Percentiles rank a stretch among this genome's conserved stretches.
These are phyloP conservation scores for Sclerotinia borealis DNA, from an alignment of 2,329 filamentous ascomycete genomes.

Conservation along the genomic window DNA sequence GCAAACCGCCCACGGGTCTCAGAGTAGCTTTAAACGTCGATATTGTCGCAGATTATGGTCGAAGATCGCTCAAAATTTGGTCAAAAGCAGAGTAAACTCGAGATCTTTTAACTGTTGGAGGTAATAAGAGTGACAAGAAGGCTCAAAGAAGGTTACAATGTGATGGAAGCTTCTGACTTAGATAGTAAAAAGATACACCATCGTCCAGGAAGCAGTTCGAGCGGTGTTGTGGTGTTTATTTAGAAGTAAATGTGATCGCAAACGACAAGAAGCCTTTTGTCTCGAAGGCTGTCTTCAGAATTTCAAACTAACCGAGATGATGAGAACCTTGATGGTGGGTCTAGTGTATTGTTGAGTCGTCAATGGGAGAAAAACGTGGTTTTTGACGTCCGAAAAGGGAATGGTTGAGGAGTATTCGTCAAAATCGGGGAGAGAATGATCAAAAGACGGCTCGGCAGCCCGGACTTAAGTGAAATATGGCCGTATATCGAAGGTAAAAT, in stretches of 20 bases:
- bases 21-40: too few relatives aligned
- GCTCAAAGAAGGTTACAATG: neutral
- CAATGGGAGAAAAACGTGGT: neutral
- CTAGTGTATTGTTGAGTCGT: neutral
- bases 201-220: neutral
- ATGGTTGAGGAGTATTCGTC: neutral
- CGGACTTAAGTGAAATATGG: neutral
- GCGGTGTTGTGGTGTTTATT: neutral
- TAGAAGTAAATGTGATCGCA: neutral
- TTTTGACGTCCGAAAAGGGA: neutral
- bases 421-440: neutral
- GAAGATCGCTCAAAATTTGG: neutral
- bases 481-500: neutral
- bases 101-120: fast-evolving
- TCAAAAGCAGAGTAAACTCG: neutral
- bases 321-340: neutral
- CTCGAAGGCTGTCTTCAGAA: too few relatives aligned
- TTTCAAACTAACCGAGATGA: neutral
- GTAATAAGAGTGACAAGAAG: neutral
- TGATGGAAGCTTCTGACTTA: neutral
- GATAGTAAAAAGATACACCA: neutral
- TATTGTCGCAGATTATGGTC: neutral
- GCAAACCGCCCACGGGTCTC: too few relatives aligned
- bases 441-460: neutral
- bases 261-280: neutral